phyloP scores from a whole-genome alignment of 345 rosid genomes.

The Clausena lansium region DNA sequence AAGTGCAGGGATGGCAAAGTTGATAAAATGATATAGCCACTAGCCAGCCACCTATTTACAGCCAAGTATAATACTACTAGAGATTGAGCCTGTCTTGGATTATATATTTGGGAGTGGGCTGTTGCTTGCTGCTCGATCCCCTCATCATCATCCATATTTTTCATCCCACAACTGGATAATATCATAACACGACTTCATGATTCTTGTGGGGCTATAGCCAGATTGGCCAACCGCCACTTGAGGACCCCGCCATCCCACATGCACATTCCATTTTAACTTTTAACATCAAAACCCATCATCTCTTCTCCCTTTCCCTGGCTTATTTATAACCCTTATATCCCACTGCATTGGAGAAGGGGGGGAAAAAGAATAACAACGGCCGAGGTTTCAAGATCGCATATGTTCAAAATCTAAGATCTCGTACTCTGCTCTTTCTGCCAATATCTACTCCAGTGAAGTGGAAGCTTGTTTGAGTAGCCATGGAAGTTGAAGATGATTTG shows the following conservation, averaged over 20 bases:
- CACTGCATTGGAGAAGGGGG: slow-evolving; percentile 6
- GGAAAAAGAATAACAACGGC: background rate
- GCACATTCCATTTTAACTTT: slow-evolving; percentile 21
- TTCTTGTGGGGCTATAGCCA: slow-evolving; percentile 43
- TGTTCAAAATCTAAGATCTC: background rate
- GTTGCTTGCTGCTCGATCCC: slow-evolving; percentile 25
- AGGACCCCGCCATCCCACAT: slow-evolving; percentile 55
- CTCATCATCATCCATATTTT: slow-evolving; percentile 15
- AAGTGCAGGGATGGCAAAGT: background rate
- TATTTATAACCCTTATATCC: slow-evolving; percentile 32
- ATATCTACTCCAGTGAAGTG: background rate
- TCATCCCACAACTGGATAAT: slow-evolving; percentile 37
- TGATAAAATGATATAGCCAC: background rate
- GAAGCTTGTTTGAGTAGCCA: slow-evolving; percentile 24
- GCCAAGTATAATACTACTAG: slow-evolving; percentile 22
- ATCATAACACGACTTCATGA: slow-evolving; percentile 35
- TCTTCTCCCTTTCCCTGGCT: slow-evolving; percentile 1
- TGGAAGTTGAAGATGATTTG: slow-evolving; percentile 88
- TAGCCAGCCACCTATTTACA: slow-evolving; percentile 24
- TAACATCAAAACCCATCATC: slow-evolving; percentile 7
- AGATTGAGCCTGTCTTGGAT: slow-evolving; percentile 33
- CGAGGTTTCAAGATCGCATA: background rate
- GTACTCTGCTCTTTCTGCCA: background rate
- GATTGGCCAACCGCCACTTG: slow-evolving; percentile 48
- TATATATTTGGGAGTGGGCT: slow-evolving; percentile 39